Evolutionary conservation across 768 basidiomycete species (phyloP), one percentile per base, ranked within the genome.

Genomic region (Pulveroboletus sp.): DNA sequence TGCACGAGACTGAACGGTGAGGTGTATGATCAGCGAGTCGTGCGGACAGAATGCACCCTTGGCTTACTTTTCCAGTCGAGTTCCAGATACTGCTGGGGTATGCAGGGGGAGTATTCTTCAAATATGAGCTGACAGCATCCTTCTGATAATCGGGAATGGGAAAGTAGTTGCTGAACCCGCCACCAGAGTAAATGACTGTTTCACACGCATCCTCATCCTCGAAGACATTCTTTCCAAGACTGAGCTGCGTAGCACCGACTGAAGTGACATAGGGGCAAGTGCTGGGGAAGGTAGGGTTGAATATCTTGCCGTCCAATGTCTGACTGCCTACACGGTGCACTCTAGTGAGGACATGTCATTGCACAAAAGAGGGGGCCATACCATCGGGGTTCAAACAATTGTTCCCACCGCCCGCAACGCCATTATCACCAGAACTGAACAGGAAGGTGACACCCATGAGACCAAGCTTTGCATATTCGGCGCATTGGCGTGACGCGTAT

Each of bases 231-330:
- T 72, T 69, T n/a, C 70, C 70, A 2, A 69, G 69, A 30, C 71
- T 72, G 44, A 80, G 51, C 47, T 80, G 78, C 5, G 78, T 80
- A 0, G 86, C 88, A 5, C 83, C 87, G 4, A 89, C 78, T 3
- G 80, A 39, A 14, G 85, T 86, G n/a, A 87, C 76, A 47, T 72
- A 87, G 3, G 84, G 85, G 57, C 83, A 86, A 27, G 66, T 60
- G 21, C 61, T 54, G 8, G 77, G 77, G 60, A 78, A 78, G 9
- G 43, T 45, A 8, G 84, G 83, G 50, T 80, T 79, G 73, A 86
- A 85, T 14, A 75, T 72, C 3, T 62, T 76, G 35, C 81, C 82
- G 46, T 74, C 65, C 37, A 71, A 69, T 3, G 76, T 73, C 68
- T 73, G 57, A 18, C 44, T 15, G 8, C 57, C 65, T 66, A 47